These are phyloP conservation scores for Talaromyces islandicus DNA, from an alignment of 2,329 filamentous ascomycete species.

Conservation along the genomic window DNA sequence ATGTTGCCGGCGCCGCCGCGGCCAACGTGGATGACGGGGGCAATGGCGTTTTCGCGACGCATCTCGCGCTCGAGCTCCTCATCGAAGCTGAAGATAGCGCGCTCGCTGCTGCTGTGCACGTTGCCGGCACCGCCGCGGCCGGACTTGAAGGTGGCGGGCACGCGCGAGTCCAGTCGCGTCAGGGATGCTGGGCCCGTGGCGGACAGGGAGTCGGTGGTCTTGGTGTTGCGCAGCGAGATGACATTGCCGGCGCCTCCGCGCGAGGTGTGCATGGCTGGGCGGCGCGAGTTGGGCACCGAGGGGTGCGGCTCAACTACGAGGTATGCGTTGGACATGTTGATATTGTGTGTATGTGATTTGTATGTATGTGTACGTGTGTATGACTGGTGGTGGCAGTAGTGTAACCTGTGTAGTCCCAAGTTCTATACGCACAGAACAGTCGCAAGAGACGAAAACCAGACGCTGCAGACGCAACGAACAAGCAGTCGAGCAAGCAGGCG, in stretches of 20 bases:
- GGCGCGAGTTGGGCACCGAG: constrained; percentile 44
- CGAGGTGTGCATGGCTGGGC: constrained; percentile 47
- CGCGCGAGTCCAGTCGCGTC: constrained; percentile 42
- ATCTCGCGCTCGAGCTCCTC: constrained; percentile 58
- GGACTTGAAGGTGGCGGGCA: constrained; percentile 34
- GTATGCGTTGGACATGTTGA: constrained; percentile 39
- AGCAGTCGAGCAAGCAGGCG: background rate
- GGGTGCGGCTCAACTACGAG: constrained; percentile 58
- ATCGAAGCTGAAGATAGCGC: constrained; percentile 47
- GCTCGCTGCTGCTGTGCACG: constrained; percentile 39
- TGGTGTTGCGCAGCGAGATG: constrained; percentile 46
- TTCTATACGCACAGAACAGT: background rate
- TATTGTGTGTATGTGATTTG: background rate
- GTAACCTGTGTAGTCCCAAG: background rate
- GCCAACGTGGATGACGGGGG: constrained; percentile 60
- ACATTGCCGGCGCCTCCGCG: constrained; percentile 56
- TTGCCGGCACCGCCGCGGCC: constrained; percentile 54
- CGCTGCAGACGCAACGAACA: background rate
- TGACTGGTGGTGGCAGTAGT: background rate
- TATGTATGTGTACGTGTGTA: background rate
- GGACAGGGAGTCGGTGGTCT: constrained; percentile 42
- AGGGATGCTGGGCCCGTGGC: constrained; percentile 45
- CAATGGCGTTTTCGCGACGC: constrained; percentile 45
- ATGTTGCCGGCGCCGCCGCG: constrained; percentile 56
- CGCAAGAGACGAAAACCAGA: background rate